Conservation (phyloP, 2,329 filamentous ascomycete genomes). For the Rosellinia necatrix region DNA sequence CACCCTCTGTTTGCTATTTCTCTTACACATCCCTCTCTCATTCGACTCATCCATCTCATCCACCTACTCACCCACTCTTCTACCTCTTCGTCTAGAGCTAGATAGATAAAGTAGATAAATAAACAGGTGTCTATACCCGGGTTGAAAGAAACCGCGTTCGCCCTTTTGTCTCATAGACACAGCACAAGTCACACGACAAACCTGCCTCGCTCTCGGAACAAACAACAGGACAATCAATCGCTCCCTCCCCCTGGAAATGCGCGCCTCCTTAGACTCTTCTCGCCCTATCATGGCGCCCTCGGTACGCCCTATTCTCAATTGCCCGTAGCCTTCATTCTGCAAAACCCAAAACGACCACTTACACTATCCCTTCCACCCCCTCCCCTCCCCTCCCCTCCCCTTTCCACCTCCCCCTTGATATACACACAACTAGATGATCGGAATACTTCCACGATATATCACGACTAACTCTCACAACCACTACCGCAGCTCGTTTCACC, state of each 20-base stretch:
- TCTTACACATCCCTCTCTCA: background rate
- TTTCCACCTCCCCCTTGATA: background rate
- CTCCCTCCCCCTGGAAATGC: constrained; percentile 48
- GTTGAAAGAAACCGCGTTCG: constrained; percentile 3
- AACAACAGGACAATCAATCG: too few relatives aligned
- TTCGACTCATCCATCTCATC: background rate
- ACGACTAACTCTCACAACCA: background rate
- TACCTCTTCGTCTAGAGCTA: background rate
- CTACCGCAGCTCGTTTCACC: constrained; percentile 42
- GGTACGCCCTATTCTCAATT: too few relatives aligned
- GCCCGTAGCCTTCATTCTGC: too few relatives aligned
- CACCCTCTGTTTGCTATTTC: background rate
- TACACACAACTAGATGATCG: too few relatives aligned
- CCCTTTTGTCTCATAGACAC: constrained; percentile 6
- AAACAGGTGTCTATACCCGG: background rate
- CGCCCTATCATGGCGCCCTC: constrained; percentile 67
- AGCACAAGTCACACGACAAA: constrained; percentile 11
- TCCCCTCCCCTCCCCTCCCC: background rate
- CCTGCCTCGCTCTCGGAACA: too few relatives aligned
- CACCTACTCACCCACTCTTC: background rate
- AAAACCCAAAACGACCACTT: too few relatives aligned
- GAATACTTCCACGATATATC: too few relatives aligned
- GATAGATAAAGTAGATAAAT: background rate
- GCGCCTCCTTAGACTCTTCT: constrained; percentile 62
- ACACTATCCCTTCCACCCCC: constrained; percentile 11